Percentiles rank a stretch among this genome's conserved stretches.
Evolutionary conservation across 495 filamentous ascomycete species (phyloP).

Genomic region (Penicillium salamii): DNA sequence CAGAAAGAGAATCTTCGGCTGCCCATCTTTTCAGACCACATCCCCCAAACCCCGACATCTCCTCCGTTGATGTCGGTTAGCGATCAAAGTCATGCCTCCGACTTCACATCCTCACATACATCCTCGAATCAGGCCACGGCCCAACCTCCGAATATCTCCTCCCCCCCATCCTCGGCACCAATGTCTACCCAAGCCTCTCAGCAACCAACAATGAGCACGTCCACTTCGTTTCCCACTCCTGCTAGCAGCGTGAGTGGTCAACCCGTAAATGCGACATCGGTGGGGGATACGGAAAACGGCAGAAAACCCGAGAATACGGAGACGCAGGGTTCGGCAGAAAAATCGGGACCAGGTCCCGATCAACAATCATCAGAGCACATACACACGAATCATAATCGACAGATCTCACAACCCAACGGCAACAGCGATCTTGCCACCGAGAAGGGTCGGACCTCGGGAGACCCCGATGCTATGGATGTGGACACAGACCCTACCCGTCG

Average conservation of each 20-base stretch:
- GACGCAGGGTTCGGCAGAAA: conserved; percentile 21
- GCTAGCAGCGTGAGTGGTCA: conserved; percentile 46
- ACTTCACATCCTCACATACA: conserved; percentile 45
- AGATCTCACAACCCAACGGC: conserved; percentile 11
- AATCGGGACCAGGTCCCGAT: conserved; percentile 10
- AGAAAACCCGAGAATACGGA: conserved; percentile 29
- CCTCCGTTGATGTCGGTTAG: conserved; percentile 55
- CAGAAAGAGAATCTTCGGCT: conserved; percentile 37
- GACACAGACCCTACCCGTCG: conserved; percentile 24
- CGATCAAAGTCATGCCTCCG: conserved; percentile 47
- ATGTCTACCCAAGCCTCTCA: conserved; percentile 49
- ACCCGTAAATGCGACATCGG: conserved; percentile 22
- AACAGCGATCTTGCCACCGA: conserved; percentile 26
- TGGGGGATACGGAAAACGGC: conserved; percentile 31
- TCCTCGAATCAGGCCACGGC: conserved; percentile 44
- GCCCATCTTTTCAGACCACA: conserved; percentile 33
- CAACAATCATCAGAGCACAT: conserved; percentile 30
- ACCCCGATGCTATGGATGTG: conserved; percentile 40
- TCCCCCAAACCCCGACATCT: conserved; percentile 46
- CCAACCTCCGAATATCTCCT: conserved; percentile 39
- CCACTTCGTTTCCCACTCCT: conserved; percentile 46
- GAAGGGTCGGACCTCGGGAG: conserved; percentile 7
- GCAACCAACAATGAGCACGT: conserved; percentile 39
- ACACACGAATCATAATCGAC: conserved; percentile 39
- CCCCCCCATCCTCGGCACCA: conserved; percentile 43